Evolutionary conservation across 1,284 basidiomycete species (phyloP).

Genomic region (Cryptococcus sp.): DNA sequence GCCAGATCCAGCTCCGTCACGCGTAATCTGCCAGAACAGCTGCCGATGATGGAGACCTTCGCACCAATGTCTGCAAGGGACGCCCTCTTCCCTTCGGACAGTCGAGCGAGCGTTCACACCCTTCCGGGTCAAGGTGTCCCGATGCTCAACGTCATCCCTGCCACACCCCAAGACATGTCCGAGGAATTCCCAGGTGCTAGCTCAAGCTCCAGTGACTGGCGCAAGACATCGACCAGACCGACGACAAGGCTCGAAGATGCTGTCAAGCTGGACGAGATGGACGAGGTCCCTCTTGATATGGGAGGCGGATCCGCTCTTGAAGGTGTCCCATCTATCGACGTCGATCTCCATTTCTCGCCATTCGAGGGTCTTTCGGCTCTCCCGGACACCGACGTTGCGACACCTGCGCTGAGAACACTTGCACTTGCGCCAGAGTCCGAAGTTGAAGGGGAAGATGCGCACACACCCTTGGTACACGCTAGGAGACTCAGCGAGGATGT

Average conservation of each 20-base stretch:
- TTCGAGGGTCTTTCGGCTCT: constrained; percentile 23
- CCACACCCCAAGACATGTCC: constrained; percentile 38
- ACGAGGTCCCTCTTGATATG: constrained; percentile 27
- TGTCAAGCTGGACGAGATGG: constrained; percentile 28
- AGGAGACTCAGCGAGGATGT: neutral
- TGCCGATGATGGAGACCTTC: constrained; percentile 22
- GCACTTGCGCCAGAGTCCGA: neutral
- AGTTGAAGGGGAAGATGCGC: neutral
- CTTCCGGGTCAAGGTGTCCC: constrained; percentile 27
- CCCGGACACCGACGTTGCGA: constrained; percentile 13
- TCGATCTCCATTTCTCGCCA: constrained; percentile 40
- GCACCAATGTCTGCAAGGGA: constrained; percentile 6
- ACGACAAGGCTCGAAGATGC: constrained; percentile 19
- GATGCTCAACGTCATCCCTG: constrained; percentile 50
- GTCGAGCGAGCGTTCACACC: constrained; percentile 10
- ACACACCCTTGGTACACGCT: neutral
- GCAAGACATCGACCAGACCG: constrained; percentile 1
- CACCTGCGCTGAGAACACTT: neutral
- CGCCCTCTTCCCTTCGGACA: constrained; percentile 7
- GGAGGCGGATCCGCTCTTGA: constrained; percentile 3
- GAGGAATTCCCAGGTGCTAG: constrained; percentile 29
- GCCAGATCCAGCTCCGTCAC: constrained; percentile 17
- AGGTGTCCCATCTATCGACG: constrained; percentile 30
- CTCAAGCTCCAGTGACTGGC: neutral
- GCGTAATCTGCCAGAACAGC: constrained; percentile 20